Percentiles rank a stretch among this genome's conserved stretches.
Evolutionary conservation across 371 early-diverging fungal species (phyloP).

Genomic region (Pancytospora epiphaga): DNA sequence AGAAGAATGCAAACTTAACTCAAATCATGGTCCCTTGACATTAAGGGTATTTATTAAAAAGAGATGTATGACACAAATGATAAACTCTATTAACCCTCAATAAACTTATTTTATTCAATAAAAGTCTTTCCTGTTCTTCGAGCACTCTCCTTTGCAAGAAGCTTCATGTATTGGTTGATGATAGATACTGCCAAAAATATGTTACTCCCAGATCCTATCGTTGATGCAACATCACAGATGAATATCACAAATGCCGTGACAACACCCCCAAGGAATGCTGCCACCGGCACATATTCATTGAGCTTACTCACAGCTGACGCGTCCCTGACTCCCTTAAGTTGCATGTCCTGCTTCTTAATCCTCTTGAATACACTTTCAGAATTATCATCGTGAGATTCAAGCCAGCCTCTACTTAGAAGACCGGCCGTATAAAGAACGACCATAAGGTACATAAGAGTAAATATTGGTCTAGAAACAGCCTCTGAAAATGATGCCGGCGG

Average conservation of each 20-base stretch:
- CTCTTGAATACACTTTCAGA: slow-evolving; percentile 87
- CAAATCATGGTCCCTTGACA: too few species aligned
- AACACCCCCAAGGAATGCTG: slow-evolving; percentile 82
- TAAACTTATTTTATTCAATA: slow-evolving; percentile 52
- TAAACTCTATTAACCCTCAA: too few species aligned
- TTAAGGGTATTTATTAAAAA: too few species aligned
- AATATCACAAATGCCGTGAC: slow-evolving; percentile 83
- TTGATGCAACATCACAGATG: slow-evolving; percentile 73
- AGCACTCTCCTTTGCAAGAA: slow-evolving; percentile 57
- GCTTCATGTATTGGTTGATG: slow-evolving; percentile 73
- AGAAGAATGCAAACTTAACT: too few species aligned
- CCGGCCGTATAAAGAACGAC: slow-evolving; percentile 86
- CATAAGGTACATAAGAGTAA: slow-evolving; percentile 77
- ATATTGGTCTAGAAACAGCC: slow-evolving; percentile 74
- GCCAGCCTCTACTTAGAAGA: slow-evolving; percentile 88
- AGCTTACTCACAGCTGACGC: slow-evolving; percentile 87
- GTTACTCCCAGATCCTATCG: slow-evolving; percentile 94
- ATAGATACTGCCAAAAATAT: slow-evolving; percentile 94
- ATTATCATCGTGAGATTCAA: slow-evolving; percentile 89
- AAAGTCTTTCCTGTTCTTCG: slow-evolving; percentile 38
- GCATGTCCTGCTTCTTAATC: slow-evolving; percentile 87
- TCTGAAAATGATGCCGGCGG: slow-evolving; percentile 76
- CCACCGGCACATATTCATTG: slow-evolving; percentile 88
- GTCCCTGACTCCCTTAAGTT: slow-evolving; percentile 82
- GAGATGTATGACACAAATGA: too few species aligned